Evolutionary conservation across 495 filamentous ascomycete genomes (phyloP).

Genomic region (Glarea lozoyensis): DNA sequence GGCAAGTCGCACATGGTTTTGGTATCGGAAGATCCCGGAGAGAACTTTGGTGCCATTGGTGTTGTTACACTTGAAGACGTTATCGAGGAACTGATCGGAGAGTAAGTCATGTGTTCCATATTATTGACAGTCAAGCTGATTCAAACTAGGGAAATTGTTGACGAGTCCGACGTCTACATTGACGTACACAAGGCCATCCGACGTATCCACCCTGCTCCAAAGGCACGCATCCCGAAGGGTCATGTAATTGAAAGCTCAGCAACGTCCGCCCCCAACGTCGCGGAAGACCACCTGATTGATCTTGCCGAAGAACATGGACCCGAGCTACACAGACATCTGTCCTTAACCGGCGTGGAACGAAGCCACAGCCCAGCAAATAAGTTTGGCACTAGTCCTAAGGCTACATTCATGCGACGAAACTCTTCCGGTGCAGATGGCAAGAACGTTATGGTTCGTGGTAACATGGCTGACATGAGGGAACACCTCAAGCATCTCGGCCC

Average conservation of each 20-base stretch:
- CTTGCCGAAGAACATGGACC: conserved; percentile 15
- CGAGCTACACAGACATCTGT: conserved; percentile 1
- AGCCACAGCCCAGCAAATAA: conserved; percentile 5
- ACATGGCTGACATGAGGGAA: conserved; percentile 59
- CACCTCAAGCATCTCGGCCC: conserved; percentile 89
- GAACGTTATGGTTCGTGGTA: conserved; percentile 38
- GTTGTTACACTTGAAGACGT: conserved; percentile 97
- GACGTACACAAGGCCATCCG: conserved; percentile 96
- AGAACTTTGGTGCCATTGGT: conserved; percentile 80
- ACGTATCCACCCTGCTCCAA: conserved; percentile 35
- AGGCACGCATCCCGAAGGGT: conserved; percentile 17
- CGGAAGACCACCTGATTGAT: conserved; percentile 28
- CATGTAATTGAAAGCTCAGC: conserved; percentile 12
- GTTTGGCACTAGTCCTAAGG: conserved; percentile 22
- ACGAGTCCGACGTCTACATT: conserved; percentile 83
- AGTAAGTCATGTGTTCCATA: conserved; percentile 47
- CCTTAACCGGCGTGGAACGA: conserved; percentile 2
- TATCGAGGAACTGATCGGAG: conserved; percentile 95
- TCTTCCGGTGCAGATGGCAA: conserved; percentile 36
- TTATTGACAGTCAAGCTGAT: conserved; percentile 14
- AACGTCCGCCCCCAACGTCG: neutral
- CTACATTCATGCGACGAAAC: conserved; percentile 48
- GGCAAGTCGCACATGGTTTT: conserved; percentile 99
- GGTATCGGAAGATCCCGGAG: conserved; percentile 81
- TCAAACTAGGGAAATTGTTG: conserved; percentile 53